Conservation (phyloP, 73 alveolate species). For the Durusdinium trenchii region DNA sequence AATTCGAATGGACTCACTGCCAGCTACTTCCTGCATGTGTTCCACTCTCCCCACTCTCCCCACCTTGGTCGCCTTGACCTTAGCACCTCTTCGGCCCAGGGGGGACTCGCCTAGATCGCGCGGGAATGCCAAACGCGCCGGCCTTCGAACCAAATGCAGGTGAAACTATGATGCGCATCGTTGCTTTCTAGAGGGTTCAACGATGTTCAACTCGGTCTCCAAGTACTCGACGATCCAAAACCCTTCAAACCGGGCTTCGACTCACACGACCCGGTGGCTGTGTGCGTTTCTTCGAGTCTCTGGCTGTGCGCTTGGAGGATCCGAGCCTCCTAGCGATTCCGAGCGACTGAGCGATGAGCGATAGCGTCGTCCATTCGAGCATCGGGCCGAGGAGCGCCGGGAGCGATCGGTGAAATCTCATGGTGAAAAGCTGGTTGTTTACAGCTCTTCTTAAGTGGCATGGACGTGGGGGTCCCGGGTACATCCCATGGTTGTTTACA, state of each 20-base stretch:
- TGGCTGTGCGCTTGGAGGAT: constrained; percentile 38
- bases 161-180: too few species aligned
- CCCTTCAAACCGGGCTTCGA: background rate
- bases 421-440: background rate
- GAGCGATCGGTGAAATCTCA: background rate
- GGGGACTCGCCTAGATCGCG: too few species aligned
- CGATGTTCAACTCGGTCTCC: background rate
- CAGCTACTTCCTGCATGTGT: too few species aligned
- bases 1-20: too few species aligned
- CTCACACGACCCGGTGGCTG: background rate
- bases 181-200: too few species aligned
- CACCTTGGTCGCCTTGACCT: too few species aligned
- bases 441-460: background rate
- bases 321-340: background rate
- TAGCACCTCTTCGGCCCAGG: too few species aligned
- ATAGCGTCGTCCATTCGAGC: background rate
- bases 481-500: background rate
- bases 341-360: background rate
- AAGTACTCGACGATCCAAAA: background rate
- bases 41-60: too few species aligned
- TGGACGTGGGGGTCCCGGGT: background rate
- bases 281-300: background rate
- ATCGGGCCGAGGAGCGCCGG: background rate
- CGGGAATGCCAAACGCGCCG: too few species aligned
- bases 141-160: too few species aligned